Evolutionary conservation across 2,329 filamentous ascomycete genomes (phyloP).

Genomic region (Chaetomium globosum): DNA sequence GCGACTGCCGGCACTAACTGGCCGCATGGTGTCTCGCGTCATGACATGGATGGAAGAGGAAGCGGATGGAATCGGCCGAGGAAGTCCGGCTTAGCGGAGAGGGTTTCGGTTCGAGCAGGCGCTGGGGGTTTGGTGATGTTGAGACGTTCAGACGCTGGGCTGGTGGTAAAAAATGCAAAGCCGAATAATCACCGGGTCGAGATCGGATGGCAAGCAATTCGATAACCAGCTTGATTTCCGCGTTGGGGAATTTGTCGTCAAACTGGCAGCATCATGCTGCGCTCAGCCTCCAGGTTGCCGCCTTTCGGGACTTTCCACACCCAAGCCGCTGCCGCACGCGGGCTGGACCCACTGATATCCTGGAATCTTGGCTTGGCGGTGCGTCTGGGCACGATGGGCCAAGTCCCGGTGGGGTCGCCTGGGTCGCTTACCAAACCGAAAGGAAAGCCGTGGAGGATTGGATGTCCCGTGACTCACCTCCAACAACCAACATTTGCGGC

Average conservation of each 20-base stretch:
- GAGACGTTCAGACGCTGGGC: not conserved
- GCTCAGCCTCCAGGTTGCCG: constrained; percentile 20
- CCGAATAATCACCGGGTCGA: not conserved
- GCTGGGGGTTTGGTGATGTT: not conserved
- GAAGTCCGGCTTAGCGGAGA: not conserved
- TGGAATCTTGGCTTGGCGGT: constrained; percentile 5
- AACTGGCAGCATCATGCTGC: not conserved
- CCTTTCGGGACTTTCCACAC: constrained; percentile 17
- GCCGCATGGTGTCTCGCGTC: constrained; percentile 51
- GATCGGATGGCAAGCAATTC: not conserved
- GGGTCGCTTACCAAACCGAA: constrained; percentile 1
- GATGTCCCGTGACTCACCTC: constrained; percentile 16
- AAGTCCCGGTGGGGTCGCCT: not conserved
- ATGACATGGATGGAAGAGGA: constrained; percentile 46
- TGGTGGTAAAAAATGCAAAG: not conserved
- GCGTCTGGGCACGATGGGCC: not conserved
- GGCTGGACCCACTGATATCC: constrained; percentile 7
- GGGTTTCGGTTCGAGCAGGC: not conserved
- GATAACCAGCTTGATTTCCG: constrained; percentile 14
- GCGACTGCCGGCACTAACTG: constrained; percentile 39
- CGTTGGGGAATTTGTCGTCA: constrained; percentile 2
- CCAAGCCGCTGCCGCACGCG: not conserved
- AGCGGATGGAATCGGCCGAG: not conserved
- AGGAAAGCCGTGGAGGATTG: no score
- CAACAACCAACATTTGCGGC: not conserved